These are phyloP conservation scores for Aureobasidium zeae DNA, from an alignment of 2,329 filamentous ascomycete genomes.

Conservation along the genomic window DNA sequence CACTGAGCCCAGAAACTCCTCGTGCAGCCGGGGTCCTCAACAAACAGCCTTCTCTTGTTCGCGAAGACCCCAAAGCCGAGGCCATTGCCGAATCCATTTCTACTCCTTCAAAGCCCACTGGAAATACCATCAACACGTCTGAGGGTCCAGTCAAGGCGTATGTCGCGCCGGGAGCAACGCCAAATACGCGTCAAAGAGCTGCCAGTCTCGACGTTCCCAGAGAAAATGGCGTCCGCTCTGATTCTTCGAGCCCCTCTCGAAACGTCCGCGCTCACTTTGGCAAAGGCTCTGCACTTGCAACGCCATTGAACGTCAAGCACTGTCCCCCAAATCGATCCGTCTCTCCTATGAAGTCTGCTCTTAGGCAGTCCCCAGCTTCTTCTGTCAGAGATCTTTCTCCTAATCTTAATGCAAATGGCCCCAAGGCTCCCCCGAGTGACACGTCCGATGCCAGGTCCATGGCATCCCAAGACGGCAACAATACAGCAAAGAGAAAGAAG, in stretches of 20 bases:
- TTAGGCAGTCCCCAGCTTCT: constrained; percentile 56
- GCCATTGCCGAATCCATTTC: constrained; percentile 19
- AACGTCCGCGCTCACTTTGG: constrained; percentile 54
- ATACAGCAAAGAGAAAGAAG: constrained; percentile 40
- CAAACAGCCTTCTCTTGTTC: constrained; percentile 28
- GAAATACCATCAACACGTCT: constrained; percentile 19
- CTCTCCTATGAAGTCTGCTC: constrained; percentile 67
- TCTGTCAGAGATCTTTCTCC: constrained; percentile 35
- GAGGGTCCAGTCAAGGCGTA: constrained; percentile 22
- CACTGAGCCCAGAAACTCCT: constrained; percentile 21
- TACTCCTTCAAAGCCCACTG: neutral
- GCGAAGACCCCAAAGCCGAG: constrained; percentile 26
- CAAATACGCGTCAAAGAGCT: constrained; percentile 23
- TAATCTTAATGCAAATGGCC: constrained; percentile 34
- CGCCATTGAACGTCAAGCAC: constrained; percentile 50
- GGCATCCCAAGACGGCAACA: constrained; percentile 28
- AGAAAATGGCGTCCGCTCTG: constrained; percentile 21
- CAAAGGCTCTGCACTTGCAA: constrained; percentile 44
- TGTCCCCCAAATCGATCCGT: constrained; percentile 60
- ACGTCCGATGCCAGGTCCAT: constrained; percentile 47
- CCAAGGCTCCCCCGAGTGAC: constrained; percentile 44
- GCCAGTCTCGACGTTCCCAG: constrained; percentile 28
- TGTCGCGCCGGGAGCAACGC: constrained; percentile 15
- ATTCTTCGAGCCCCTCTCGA: constrained; percentile 51
- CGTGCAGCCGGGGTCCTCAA: constrained; percentile 20